Evolutionary conservation across 768 basidiomycete species (phyloP), one percentile per base, ranked within the genome.

Genomic region (Phylloporus rhodoxanthus): DNA sequence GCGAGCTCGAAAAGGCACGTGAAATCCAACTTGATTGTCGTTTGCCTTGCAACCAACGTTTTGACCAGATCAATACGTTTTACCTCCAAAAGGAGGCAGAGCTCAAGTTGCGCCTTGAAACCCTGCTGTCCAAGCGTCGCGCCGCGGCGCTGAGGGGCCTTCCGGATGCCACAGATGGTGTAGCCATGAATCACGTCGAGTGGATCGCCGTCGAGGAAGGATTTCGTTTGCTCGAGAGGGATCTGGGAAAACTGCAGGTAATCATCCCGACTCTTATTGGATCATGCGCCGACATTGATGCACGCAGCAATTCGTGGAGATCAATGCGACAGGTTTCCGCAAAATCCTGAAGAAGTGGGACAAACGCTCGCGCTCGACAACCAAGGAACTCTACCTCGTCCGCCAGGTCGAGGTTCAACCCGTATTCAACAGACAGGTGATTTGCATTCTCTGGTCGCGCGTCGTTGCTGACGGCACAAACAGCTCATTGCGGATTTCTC

Each of bases 301-400:
- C 58, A 60, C 48, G 38, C 63, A 94, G 92, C 88, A 92, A 79
- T 99, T 94, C 62, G 84, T 99, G 54, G 96, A 98, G 70, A 87
- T 96, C 62, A 99, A 98, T 65, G 96, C 88, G 6, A 91, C 85
- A 9, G 96, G 93, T 4, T 98, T 98, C 67, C 81, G 94, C 39
- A 98, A 98, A 68, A 97, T 98, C 42, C 70, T 97, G 53, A 98
- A 99, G 65, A 99, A 99, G 66, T 99, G 91, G 78, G 96, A 98
- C 70, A 99, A 98, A 70, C 81, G 91, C 41, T 92, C 92, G 32
- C 96, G 85, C 37, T 92, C 90, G 2, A 83, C 85, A 19, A 98
- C 90, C n/a, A 97, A 93, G 64, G 96, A 99, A 62, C 77, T 98
- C 5, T 98, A 98, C 68, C 81, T 99, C 17, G 81, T 90, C 40